These are phyloP conservation scores for Mesotaenium endlicherianum DNA, from an alignment of 139 green algal genomes.

Conservation along the genomic window DNA sequence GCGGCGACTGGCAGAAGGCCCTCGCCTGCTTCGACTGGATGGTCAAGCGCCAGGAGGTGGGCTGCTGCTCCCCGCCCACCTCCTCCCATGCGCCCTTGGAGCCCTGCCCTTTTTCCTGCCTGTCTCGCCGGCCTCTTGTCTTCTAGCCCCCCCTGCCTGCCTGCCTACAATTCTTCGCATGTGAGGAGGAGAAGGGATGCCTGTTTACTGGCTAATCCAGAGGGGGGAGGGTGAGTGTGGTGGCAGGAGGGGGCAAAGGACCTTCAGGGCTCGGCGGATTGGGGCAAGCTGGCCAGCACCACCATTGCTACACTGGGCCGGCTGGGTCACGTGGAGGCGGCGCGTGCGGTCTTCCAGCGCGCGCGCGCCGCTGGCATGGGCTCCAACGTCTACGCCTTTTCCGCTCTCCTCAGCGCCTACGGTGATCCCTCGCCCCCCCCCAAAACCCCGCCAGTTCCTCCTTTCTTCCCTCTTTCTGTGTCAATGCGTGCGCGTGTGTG, in stretches of 20 bases:
- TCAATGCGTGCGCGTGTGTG: no score
- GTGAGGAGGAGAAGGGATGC: no score
- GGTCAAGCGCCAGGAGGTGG: constrained; percentile 14
- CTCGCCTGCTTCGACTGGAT: constrained; percentile 33
- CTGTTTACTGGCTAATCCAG: no score
- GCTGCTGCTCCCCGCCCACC: not conserved
- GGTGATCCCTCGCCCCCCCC: no score
- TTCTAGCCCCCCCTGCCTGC: no score
- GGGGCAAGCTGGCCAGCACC: constrained; percentile 42
- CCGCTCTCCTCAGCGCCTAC: constrained; percentile 43
- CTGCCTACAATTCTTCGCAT: no score
- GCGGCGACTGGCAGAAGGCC: constrained; percentile 17
- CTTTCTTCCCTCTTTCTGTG: no score
- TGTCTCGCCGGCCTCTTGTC: no score
- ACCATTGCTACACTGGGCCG: constrained; percentile 33
- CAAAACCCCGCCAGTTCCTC: no score
- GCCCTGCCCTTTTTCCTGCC: not conserved
- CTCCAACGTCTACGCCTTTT: constrained; percentile 38
- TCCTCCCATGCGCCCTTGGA: not conserved
- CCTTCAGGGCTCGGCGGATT: constrained; percentile 3
- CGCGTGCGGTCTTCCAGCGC: constrained; percentile 21
- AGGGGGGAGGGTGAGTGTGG: no score
- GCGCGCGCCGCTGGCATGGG: not conserved
- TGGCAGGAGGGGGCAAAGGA: no score
- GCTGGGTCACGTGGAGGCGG: constrained; percentile 32